phyloP scores from a whole-genome alignment of 768 basidiomycete genomes.

The Lactarius sp. region DNA sequence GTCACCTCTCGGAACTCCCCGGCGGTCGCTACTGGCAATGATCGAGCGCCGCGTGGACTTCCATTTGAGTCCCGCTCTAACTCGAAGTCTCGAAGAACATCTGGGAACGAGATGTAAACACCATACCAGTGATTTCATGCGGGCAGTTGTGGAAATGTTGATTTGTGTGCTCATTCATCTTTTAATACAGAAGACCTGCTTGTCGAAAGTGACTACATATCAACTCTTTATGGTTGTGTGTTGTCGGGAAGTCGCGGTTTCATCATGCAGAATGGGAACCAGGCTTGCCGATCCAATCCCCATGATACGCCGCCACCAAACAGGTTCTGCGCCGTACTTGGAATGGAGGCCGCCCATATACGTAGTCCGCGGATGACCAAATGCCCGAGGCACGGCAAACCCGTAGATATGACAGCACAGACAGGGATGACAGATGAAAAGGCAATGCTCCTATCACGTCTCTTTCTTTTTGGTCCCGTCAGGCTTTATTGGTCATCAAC shows the following conservation, averaged over 20 bases:
- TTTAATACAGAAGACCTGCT: not conserved
- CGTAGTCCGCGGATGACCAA: not conserved
- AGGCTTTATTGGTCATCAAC: no score
- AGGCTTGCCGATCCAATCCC: not conserved
- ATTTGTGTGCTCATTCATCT: not conserved
- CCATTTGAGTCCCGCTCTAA: no score
- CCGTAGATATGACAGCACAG: not conserved
- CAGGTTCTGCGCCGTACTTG: not conserved
- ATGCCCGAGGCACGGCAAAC: conserved; percentile 7
- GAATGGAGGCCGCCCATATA: conserved; percentile 3
- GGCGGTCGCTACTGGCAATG: no score
- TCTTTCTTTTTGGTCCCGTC: no score
- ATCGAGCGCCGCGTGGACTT: no score
- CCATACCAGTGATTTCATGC: not conserved
- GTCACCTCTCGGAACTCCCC: no score
- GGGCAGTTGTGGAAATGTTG: not conserved
- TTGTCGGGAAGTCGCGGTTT: conserved; percentile 3
- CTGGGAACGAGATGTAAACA: not conserved
- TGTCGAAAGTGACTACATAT: not conserved
- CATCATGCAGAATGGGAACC: not conserved
- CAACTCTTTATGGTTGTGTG: not conserved
- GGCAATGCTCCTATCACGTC: no score
- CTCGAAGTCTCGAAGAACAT: no score
- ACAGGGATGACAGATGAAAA: not conserved
- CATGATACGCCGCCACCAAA: not conserved